These are phyloP conservation scores for Lablab purpureus DNA, from an alignment of 306 rosid species.

Conservation along the genomic window DNA sequence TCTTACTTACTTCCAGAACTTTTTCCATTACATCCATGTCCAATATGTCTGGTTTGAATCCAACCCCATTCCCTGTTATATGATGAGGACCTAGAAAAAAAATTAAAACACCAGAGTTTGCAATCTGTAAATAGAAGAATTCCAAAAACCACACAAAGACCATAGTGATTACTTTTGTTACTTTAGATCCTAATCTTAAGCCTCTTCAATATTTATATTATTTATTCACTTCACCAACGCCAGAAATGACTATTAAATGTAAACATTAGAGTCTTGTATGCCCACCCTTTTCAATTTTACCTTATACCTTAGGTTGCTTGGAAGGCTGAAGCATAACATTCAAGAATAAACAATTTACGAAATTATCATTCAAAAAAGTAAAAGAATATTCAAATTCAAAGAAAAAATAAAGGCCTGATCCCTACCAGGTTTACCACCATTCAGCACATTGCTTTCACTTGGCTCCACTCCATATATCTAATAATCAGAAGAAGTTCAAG, in stretches of 20 bases:
- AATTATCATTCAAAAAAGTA: constrained; percentile 7
- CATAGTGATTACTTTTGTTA: not conserved
- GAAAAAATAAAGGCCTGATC: constrained; percentile 1
- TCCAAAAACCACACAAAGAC: not conserved
- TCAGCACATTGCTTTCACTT: constrained; percentile 82
- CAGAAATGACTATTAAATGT: constrained; percentile 4
- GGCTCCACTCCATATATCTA: constrained; percentile 91
- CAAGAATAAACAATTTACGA: constrained; percentile 4
- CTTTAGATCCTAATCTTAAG: not conserved
- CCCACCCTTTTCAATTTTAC: not conserved
- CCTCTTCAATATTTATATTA: constrained; percentile 6
- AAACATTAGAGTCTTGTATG: not conserved
- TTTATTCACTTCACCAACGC: constrained; percentile 8
- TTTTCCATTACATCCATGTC: constrained; percentile 94
- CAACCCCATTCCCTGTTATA: constrained; percentile 91
- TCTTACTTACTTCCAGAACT: constrained; percentile 81
- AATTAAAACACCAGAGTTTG: constrained; percentile 21
- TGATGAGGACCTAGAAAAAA: constrained; percentile 80
- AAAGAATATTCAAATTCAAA: not conserved
- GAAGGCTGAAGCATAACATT: constrained; percentile 9
- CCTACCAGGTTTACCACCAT: constrained; percentile 96
- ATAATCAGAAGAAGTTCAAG: constrained; percentile 41
- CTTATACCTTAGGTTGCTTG: not conserved
- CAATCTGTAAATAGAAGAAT: constrained; percentile 20
- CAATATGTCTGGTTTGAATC: constrained; percentile 95